Percentiles rank a stretch among this genome's conserved stretches.
These are phyloP conservation scores for Ramularia endophylla DNA, from an alignment of 2,329 filamentous ascomycete species.

Conservation along the genomic window DNA sequence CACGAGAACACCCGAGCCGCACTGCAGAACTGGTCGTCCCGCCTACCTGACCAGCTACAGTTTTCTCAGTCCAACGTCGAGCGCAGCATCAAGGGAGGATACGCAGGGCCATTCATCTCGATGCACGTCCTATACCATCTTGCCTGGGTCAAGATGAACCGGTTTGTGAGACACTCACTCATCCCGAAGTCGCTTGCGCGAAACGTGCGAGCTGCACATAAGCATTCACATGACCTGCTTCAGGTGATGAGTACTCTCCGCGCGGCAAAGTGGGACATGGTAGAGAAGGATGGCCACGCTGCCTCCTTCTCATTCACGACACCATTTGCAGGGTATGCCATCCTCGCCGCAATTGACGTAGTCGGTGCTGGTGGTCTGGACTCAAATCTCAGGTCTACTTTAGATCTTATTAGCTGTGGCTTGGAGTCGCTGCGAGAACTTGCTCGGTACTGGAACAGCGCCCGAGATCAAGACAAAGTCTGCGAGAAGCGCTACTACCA, in stretches of 20 bases:
- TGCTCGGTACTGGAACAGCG: conserved; percentile 55
- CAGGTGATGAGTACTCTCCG: conserved; percentile 28
- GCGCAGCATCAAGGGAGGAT: conserved; percentile 47
- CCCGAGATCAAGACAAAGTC: conserved; percentile 45
- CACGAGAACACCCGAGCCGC: conserved; percentile 48
- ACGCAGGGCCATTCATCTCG: conserved; percentile 54
- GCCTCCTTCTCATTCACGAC: conserved; percentile 41
- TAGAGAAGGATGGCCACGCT: conserved; percentile 21
- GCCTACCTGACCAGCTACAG: conserved; percentile 50
- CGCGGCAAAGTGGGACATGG: conserved; percentile 18
- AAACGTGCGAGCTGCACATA: conserved; percentile 45
- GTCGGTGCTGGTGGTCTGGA: conserved; percentile 55
- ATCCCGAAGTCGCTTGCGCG: conserved; percentile 40
- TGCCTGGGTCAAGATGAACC: conserved; percentile 58
- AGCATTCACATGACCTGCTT: conserved; percentile 50
- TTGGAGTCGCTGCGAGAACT: conserved; percentile 52
- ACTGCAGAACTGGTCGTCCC: conserved; percentile 53
- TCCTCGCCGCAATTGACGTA: conserved; percentile 61
- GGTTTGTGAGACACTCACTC: conserved; percentile 47
- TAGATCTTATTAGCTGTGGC: conserved; percentile 50
- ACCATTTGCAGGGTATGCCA: conserved; percentile 57
- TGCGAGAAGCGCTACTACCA: conserved; percentile 44
- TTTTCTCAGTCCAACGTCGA: conserved; percentile 55
- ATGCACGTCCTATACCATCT: conserved; percentile 64
- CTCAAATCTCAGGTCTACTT: conserved; percentile 45